Conservation (phyloP, 495 filamentous ascomycete species). For the Aspergillus cristatus region DNA sequence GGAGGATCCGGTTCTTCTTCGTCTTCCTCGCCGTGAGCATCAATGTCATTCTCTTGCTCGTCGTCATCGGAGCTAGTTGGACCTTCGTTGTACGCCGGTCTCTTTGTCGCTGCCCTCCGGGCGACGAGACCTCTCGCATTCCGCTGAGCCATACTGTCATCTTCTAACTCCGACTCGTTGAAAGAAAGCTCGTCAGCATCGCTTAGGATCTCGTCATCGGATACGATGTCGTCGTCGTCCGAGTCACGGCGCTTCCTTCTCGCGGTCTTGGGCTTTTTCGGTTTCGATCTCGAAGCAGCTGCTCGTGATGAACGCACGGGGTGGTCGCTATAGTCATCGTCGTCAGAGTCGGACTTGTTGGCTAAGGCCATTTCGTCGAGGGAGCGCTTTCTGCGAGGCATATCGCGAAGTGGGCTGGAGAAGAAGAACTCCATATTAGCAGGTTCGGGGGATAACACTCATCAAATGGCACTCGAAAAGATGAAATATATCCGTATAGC, state of each 20-base stretch:
- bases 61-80: slow-evolving; percentile 7
- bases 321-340: slow-evolving; percentile 61
- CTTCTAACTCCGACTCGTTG: slow-evolving; percentile 48
- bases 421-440: too few species aligned
- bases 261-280: slow-evolving; percentile 33
- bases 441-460: too few species aligned
- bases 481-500: too few species aligned
- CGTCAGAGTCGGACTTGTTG: slow-evolving; percentile 76
- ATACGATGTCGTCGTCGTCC: slow-evolving; percentile 53
- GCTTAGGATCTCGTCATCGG: slow-evolving; percentile 58
- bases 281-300: slow-evolving; percentile 28
- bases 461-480: too few species aligned
- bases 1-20: slow-evolving; percentile 16
- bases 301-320: slow-evolving; percentile 24
- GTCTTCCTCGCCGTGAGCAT: slow-evolving; percentile 34
- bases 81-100: slow-evolving; percentile 27
- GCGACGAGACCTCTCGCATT: slow-evolving; percentile 62
- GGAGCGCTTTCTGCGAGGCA: slow-evolving; percentile 55
- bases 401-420: slow-evolving; percentile 19
- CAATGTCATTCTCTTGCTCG: slow-evolving; percentile 2
- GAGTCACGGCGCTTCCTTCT: slow-evolving; percentile 49
- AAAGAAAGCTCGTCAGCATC: slow-evolving; percentile 52
- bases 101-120: slow-evolving; percentile 50
- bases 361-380: slow-evolving; percentile 53
- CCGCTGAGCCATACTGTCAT: slow-evolving; percentile 54